Conservation (phyloP, 129 eudicot species). For the Silybum marianum region DNA sequence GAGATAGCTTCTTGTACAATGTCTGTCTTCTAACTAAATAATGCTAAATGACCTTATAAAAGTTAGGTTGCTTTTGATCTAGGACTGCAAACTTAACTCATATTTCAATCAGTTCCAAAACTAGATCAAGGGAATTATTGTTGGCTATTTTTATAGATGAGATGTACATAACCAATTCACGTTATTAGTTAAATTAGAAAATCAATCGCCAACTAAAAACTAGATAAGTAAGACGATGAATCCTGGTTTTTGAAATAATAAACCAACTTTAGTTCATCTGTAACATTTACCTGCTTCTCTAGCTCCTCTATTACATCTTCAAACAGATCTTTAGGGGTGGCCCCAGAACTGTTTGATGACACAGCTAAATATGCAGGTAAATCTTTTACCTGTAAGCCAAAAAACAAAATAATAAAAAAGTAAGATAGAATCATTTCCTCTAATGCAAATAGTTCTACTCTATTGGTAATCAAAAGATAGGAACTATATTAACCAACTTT, state of each 20-base stretch:
- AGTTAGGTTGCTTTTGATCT: background rate
- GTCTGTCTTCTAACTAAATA: background rate
- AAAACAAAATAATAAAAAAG: constrained; percentile 14
- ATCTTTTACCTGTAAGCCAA: constrained; percentile 68
- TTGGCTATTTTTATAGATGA: background rate
- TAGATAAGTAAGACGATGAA: background rate
- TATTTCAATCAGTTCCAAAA: background rate
- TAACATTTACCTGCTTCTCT: constrained; percentile 67
- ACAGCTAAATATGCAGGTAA: constrained; percentile 83
- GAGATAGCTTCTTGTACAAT: background rate
- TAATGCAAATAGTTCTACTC: background rate
- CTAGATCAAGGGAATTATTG: background rate
- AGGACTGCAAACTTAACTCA: background rate
- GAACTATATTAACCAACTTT: constrained; percentile 50
- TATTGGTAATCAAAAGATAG: background rate
- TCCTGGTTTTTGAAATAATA: background rate
- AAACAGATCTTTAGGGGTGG: constrained; percentile 86
- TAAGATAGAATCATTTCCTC: constrained; percentile 12
- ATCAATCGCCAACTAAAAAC: background rate
- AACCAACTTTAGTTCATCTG: background rate
- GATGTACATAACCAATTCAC: background rate
- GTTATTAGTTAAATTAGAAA: background rate
- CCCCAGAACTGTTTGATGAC: constrained; percentile 82
- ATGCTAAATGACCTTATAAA: background rate
- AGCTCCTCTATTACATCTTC: constrained; percentile 94